Conservation (phyloP, 140 eudicot species). For the Ambrosia hybrid region DNA sequence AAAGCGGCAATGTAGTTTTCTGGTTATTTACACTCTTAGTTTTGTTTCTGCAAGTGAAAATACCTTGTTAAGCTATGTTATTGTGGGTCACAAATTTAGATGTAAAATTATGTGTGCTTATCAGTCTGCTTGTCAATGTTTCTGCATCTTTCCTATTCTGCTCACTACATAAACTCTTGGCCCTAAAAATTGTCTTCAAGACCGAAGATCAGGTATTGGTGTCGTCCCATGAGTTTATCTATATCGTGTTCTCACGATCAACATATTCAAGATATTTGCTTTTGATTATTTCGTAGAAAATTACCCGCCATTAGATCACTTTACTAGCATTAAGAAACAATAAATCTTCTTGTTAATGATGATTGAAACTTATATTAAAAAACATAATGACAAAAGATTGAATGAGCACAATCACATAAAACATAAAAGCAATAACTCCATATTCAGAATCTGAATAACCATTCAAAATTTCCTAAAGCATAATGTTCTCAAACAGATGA, state of each 20-base stretch:
- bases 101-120: neutral
- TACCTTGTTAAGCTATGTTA: slow-evolving; percentile 20
- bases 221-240: too few species aligned
- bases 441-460: slow-evolving; percentile 18
- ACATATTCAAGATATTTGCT: too few species aligned
- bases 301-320: neutral
- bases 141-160: neutral
- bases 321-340: neutral
- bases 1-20: slow-evolving; percentile 39
- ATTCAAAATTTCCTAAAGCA: slow-evolving; percentile 29
- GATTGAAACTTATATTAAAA: neutral
- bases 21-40: neutral
- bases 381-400: neutral
- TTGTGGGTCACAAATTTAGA: neutral
- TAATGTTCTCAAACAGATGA: slow-evolving; percentile 24
- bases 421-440: neutral
- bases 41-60: neutral
- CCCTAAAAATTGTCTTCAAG: too few species aligned
- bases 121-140: neutral
- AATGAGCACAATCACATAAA: slow-evolving; percentile 14
- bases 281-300: too few species aligned
- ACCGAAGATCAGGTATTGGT: too few species aligned
- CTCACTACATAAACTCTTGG: too few species aligned
- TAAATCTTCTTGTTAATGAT: neutral
- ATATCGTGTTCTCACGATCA: too few species aligned